phyloP scores from a whole-genome alignment of 345 rosid genomes.

The Durio zibethinus region DNA sequence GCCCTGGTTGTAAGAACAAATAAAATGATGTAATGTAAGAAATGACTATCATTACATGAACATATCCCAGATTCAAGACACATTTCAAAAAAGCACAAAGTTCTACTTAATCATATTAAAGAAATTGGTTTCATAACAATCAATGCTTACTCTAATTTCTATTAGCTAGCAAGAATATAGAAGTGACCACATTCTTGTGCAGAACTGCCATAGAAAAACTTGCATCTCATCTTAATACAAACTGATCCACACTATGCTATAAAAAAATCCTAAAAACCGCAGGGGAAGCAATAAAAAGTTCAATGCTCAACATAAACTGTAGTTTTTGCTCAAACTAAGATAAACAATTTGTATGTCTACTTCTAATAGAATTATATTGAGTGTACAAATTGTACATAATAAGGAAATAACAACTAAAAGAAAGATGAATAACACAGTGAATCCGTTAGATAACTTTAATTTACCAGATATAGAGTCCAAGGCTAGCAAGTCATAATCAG shows the following conservation, averaged over 20 bases:
- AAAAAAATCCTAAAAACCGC: neutral
- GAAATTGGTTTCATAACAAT: neutral
- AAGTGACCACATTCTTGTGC: neutral
- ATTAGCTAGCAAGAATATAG: neutral
- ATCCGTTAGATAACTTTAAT: slow-evolving; percentile 12
- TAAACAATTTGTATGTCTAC: slow-evolving; percentile 12
- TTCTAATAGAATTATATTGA: neutral
- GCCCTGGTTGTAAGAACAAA: slow-evolving; percentile 40
- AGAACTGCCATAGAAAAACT: neutral
- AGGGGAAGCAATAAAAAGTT: neutral
- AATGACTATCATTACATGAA: neutral
- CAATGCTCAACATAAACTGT: neutral
- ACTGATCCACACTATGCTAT: neutral
- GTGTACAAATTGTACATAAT: neutral
- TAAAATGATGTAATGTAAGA: slow-evolving; percentile 11
- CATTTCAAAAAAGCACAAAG: neutral
- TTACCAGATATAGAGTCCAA: slow-evolving; percentile 92
- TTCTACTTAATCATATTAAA: neutral
- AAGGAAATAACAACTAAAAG: neutral
- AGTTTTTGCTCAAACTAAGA: neutral
- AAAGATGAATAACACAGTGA: neutral
- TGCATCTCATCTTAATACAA: neutral
- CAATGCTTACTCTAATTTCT: neutral
- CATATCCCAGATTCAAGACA: neutral
- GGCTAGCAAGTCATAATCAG: slow-evolving; percentile 90